Evolutionary conservation across 2,329 filamentous ascomycete species (phyloP), one percentile per base, ranked within the genome.

Genomic region (Scedosporium minutisporum): DNA sequence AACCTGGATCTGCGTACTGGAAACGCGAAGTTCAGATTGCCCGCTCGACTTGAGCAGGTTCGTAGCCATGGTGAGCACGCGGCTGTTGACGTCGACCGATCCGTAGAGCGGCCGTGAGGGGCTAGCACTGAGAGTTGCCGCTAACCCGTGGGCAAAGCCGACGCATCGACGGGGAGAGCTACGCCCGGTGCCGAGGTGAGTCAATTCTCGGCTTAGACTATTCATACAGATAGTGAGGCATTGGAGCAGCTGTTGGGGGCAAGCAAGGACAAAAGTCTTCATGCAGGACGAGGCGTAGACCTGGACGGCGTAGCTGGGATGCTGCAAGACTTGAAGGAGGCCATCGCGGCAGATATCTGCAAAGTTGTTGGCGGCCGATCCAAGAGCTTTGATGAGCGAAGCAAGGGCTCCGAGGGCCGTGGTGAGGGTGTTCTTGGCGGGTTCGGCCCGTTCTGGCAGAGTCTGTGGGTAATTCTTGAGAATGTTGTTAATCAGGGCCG

Each of bases 221-320:
- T 97, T 97, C 89, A 97, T 93, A 74, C 93, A 97, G 57, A 97
- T 90, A 0, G 93, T 96, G 18, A 97, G 86, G 66, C 92, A 95
- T 2, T 91, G 90, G 4, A 97, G 78, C 5, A 99, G 83, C 71
- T 97, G 93, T 67, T 96, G 90, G 4, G 95, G 95, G 68, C 92
- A 97, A 14, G 92, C 92, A 53, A 96, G 80, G 0, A 96, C 90
- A 70, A 97, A 95, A 0, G 84, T 86, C 68, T 93, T 91, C 68
- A 97, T 79, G 70, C 92, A 96, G 65, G 90, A 85, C 4, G 95
- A 91, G 1, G 91, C 88, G 69, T 95, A 89, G 3, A 97, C 87
- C 71, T 99, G 95, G 2, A 99, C 95, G 4, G 92, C 95, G 74
- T 97, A 97, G 74, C 91, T 97, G 0, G 93, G 91, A 74, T 99